Conservation (phyloP, 352 stramenopile genomes). For the Globisporangium cylindrosporum region DNA sequence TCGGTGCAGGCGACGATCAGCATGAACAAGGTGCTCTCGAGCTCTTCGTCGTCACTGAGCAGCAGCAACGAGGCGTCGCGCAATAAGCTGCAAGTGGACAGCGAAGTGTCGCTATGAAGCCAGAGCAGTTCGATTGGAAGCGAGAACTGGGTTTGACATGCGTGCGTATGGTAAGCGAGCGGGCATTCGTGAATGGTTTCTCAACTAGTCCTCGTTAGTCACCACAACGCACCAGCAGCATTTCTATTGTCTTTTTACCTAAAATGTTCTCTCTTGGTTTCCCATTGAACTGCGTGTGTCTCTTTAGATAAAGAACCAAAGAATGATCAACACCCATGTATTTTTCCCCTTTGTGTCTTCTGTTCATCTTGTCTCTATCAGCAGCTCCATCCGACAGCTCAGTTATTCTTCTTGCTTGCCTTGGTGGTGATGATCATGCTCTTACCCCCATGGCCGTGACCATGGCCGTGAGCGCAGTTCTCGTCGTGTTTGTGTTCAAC, state of each 20-base stretch:
- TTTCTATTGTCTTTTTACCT: neutral
- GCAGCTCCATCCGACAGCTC: slow-evolving; percentile 5
- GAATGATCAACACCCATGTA: slow-evolving; percentile 8
- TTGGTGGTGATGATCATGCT: neutral
- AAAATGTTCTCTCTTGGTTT: neutral
- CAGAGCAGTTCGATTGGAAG: slow-evolving; percentile 21
- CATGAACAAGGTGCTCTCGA: slow-evolving; percentile 71
- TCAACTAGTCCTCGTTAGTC: neutral
- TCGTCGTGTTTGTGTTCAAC: neutral
- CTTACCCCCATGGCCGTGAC: neutral
- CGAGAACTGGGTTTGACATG: slow-evolving; percentile 19
- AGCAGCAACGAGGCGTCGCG: slow-evolving; percentile 15
- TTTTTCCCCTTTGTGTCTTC: neutral
- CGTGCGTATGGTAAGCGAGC: neutral
- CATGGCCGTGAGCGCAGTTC: neutral
- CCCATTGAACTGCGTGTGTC: slow-evolving; percentile 7
- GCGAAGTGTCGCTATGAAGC: slow-evolving; percentile 41
- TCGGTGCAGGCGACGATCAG: slow-evolving; percentile 78
- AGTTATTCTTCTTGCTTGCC: slow-evolving; percentile 32
- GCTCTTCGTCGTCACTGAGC: slow-evolving; percentile 25
- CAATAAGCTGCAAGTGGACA: slow-evolving; percentile 25
- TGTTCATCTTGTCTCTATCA: neutral
- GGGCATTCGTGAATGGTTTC: neutral
- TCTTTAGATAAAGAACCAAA: slow-evolving; percentile 14
- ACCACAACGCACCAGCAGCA: neutral